These are phyloP conservation scores for Blastobotrys parvus DNA, from an alignment of 805 yeast genomes.

Conservation along the genomic window DNA sequence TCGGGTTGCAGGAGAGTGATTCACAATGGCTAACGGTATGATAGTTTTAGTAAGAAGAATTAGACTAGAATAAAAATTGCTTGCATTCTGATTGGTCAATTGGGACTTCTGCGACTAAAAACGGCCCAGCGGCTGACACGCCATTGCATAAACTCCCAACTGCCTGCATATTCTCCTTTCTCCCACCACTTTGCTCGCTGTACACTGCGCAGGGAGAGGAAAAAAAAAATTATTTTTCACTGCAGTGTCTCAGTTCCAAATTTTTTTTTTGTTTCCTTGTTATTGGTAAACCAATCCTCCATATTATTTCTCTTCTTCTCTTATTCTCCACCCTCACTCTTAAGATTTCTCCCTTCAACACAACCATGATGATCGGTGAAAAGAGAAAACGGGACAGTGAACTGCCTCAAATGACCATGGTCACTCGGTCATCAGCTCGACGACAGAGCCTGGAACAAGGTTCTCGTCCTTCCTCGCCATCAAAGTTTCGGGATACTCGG, in stretches of 20 bases:
- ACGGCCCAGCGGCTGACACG: too few species aligned
- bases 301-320: neutral
- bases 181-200: too few species aligned
- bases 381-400: neutral
- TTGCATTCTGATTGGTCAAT: neutral
- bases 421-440: conserved; percentile 2
- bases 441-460: neutral
- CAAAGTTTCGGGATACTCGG: too few species aligned
- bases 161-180: too few species aligned
- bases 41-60: neutral
- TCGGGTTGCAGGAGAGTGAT: neutral
- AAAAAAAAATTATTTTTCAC: too few species aligned
- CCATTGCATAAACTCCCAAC: too few species aligned
- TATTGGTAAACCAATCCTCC: neutral
- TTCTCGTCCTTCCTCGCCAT: neutral
- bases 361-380: neutral
- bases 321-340: neutral
- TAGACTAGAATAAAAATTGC: neutral
- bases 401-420: conserved; percentile 2
- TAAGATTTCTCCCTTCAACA: neutral
- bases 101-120: too few species aligned
- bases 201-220: too few species aligned
- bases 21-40: neutral
- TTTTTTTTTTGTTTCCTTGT: neutral
- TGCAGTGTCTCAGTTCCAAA: too few species aligned